Percentiles rank a stretch among this genome's conserved stretches.
Conservation (phyloP, 202 grass and related monocot genomes). For the Zizania palustris region DNA sequence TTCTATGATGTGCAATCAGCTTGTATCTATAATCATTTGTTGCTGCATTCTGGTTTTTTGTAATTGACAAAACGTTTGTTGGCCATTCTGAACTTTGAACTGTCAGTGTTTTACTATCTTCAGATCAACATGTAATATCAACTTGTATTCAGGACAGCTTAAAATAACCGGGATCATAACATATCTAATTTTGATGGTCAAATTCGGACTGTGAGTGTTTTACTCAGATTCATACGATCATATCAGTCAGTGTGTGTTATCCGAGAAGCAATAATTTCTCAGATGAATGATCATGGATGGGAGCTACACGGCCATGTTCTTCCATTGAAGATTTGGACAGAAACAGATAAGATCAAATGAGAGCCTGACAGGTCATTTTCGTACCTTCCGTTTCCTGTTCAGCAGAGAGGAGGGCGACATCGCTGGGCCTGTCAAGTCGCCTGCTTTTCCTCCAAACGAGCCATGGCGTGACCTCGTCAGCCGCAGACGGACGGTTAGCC, state of each 20-base stretch:
- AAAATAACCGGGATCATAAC: too few relatives aligned
- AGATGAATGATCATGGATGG: neutral
- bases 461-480: neutral
- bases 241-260: neutral
- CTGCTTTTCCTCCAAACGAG: neutral
- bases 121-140: neutral
- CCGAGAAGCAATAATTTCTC: neutral
- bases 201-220: neutral
- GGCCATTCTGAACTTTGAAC: neutral
- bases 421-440: neutral
- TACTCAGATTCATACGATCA: neutral
- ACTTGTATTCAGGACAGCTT: neutral
- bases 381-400: neutral
- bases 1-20: neutral
- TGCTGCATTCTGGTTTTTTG: neutral
- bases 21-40: neutral
- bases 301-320: neutral
- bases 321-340: neutral
- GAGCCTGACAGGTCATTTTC: conserved; percentile 9
- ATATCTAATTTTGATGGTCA: neutral
- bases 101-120: neutral
- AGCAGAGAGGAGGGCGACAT: neutral
- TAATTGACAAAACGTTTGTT: neutral
- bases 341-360: conserved; percentile 11
- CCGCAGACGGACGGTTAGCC: neutral